These are phyloP conservation scores for Blastocystis hominis DNA, from an alignment of 352 stramenopile species.

Conservation along the genomic window DNA sequence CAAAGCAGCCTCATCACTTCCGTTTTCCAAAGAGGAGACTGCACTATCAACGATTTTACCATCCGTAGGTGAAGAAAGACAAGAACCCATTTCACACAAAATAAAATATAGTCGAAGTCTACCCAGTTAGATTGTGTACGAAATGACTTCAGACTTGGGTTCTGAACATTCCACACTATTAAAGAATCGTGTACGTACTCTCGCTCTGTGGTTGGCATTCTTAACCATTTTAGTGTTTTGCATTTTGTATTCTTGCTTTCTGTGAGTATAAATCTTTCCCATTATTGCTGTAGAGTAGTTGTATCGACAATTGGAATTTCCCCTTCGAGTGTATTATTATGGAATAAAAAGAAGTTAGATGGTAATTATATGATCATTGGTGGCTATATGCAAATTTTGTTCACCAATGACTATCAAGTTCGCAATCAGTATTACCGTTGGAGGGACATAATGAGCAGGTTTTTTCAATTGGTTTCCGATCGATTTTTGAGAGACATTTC, in stretches of 20 bases:
- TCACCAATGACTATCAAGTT: not conserved
- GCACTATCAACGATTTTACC: not conserved
- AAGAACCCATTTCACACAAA: slow-evolving; percentile 10
- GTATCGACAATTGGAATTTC: no score
- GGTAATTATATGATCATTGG: not conserved
- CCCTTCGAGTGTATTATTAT: no score
- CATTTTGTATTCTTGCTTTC: not conserved
- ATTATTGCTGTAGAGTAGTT: no score
- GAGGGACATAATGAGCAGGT: not conserved
- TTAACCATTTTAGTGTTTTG: not conserved
- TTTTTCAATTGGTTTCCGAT: not conserved
- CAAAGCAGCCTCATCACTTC: slow-evolving; percentile 21
- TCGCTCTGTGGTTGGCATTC: not conserved
- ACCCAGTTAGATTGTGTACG: not conserved
- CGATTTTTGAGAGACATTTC: not conserved
- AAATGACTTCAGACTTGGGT: not conserved
- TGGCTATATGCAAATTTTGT: not conserved
- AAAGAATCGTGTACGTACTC: not conserved
- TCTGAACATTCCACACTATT: not conserved
- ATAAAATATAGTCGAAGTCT: not conserved
- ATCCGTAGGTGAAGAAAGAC: slow-evolving; percentile 32
- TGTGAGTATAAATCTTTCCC: no score
- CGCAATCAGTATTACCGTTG: not conserved
- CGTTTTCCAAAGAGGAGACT: not conserved
- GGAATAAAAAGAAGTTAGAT: no score